Evolutionary conservation across 2,329 filamentous ascomycete genomes (phyloP), one percentile per base, ranked within the genome.

Genomic region (Trichoderma afroharzianum): DNA sequence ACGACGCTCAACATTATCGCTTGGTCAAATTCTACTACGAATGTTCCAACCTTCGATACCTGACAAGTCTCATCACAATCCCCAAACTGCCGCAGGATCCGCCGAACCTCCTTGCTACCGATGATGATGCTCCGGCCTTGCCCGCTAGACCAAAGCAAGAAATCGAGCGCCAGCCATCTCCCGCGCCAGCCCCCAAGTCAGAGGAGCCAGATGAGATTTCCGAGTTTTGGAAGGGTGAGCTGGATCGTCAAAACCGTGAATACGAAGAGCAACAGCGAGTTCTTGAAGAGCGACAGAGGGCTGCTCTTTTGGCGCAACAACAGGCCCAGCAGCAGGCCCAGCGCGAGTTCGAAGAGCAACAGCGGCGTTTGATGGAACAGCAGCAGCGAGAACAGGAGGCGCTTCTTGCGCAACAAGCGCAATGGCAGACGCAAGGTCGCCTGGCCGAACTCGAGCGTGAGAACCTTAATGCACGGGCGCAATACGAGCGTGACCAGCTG

Each of bases 1-100:
- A 98, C 80, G 92, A 98, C 80, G 94, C 96, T 15, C 96, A 98
- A 79, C 96, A 99, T 81, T 95, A 98, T 84, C 93, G 96, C 21
- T 88, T 99, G 18, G 93, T 97, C 79, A 96, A 97, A 79, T 99
- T 98, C 83, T 99, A 99, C 84, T 98, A 98, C 82, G 96, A 99
- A 83, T 99, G 96, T 83, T 98, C 96, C 12, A 99, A 98, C 81
- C 87, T 99, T 70, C 92, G 96, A 76, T 99, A 99, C 80, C 88
- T 99, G 63, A 99, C 96, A 15, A 97, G 94, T 78, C 86, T 99
- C 66, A 98, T 99, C 78, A 97, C 94, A 2, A 94, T 99, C 7
- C 96, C 96, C 1, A 98, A 98, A 81, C 88, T 99, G 64, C 95
- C 96, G 0, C 93, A 97, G 82, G 95, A 98, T 70, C 93, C 96